Base-by-base conservation (phyloP, 306 rosid species). In the Prunus armeniaca region DNA sequence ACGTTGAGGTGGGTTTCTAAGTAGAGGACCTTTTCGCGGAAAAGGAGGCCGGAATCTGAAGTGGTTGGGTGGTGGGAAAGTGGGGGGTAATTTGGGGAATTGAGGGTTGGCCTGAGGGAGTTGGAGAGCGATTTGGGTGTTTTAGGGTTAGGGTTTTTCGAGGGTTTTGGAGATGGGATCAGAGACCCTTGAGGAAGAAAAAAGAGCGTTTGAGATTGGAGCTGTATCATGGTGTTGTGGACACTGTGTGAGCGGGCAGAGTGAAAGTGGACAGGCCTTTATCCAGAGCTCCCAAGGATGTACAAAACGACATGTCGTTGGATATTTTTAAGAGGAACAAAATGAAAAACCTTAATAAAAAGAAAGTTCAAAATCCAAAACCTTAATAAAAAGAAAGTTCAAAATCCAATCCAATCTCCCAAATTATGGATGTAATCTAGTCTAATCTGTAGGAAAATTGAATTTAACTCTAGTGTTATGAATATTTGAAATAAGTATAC, bases 1-100 rank as follows among this genome's bases (percentile, higher is more conserved):
- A 90, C 83, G 46, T 87, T 76, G 56, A 93, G 92, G 28, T 82
- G 93, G 15, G 82, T 80, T 71, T 87, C 74, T 30, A 93, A 89
- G 89, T 91, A 91, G 64, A 84, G 13, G 13, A 93, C 78, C 71
- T 93, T 93, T 76, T 87, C 83, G 22, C 89, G 87, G 93, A 91
- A 93, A 51, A 82, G 87, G 74, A 88, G 67, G 69, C 96, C 92
- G 9, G 91, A 20, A 81, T 91, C 81, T 73, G 89, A 27, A 72
- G 82, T 56, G 63, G 10, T 69, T 66, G 76, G 60, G 45, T 75
- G 83, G 69, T 27, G 73, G 49, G 88, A 83, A 69, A 65, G 58
- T 73, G 74, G 78, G 51, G 78, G 4, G 20, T 72, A 56, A 47
- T 6, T 38, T 72, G 65, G 51, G 73, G 74, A 9, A 46, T 18